Percentiles rank a stretch among this genome's conserved stretches.
Evolutionary conservation across 345 rosid genomes (phyloP).

Genomic region (Lagerstroemia speciosa): DNA sequence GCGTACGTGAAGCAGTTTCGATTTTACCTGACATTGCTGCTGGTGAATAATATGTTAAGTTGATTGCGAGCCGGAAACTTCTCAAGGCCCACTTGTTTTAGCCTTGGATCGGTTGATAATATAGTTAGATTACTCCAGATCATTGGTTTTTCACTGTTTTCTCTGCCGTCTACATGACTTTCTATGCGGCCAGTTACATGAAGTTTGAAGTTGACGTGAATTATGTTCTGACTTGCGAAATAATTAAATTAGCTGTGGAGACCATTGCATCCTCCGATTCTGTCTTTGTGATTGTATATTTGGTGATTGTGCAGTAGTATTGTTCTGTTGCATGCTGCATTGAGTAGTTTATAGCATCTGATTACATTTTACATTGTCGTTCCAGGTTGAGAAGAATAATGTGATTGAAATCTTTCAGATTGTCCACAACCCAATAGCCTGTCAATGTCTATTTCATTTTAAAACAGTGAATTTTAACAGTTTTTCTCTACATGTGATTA

Average conservation of each 20-base stretch:
- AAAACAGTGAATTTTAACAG: neutral
- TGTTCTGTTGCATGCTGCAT: neutral
- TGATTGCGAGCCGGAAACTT: neutral
- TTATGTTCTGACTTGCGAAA: neutral
- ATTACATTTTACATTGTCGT: neutral
- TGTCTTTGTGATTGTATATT: neutral
- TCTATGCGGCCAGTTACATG: neutral
- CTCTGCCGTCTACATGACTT: neutral
- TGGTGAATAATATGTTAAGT: neutral
- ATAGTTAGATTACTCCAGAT: neutral
- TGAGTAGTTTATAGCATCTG: neutral
- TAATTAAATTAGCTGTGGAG: neutral
- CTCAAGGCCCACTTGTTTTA: neutral
- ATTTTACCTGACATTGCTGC: constrained; percentile 1
- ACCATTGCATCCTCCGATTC: neutral
- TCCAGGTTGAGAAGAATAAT: neutral
- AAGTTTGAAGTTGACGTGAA: neutral
- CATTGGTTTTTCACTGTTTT: neutral
- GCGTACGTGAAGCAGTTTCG: neutral
- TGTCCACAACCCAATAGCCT: neutral
- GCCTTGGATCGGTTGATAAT: neutral
- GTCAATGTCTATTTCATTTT: neutral
- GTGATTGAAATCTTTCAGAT: neutral
- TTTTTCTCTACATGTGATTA: neutral
- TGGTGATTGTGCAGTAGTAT: neutral